Base-by-base conservation (phyloP, 805 yeast genomes). In the Hanseniaspora valbyensis region DNA sequence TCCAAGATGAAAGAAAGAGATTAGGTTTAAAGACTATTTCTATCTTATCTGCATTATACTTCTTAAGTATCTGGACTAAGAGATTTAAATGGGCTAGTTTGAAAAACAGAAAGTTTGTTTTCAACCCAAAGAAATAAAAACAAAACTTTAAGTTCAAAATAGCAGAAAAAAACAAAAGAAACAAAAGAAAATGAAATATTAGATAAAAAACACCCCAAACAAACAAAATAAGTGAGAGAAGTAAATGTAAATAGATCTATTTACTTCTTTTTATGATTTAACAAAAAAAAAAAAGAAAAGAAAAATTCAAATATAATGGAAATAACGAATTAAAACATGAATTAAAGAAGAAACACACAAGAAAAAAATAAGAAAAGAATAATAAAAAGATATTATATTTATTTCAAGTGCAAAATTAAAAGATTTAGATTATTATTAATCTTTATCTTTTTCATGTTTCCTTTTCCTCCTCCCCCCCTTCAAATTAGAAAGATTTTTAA, bases 31-130 rank as follows among this genome's bases (percentile, higher is more conserved):
- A 92, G 77, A 95, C 96, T 49, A 65, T 92, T 58, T 74, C 89
- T 61, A 76, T 88, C 56, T 66, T 82, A 55, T 79, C 95, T 40
- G 72, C 89, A 36, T 73, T 92, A 61, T 87, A 81, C 76, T 78
- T 86, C 62, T 60, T 88, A 54, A 77, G 95, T 53, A 76, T 92
- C 61, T 86, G 89, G 83, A 89, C 87, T 58, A 92, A 92, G 83
- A 86, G 84, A 73, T 90, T 88, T 87, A 92, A 92, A 76, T 92
- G 98, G 98, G 78, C 89, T 64, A 82, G 88, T 63, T 78, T 92
- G 72, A 89, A 89, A 80, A 84, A 80, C 73, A 86, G 97, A 78
- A 86, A 89, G 81, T 77, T 85, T 68, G 80, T 80, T 64, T 92
- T 81, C 78, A 82, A 77, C 73, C 95, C 95, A 66, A 84, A 79